Evolutionary conservation across 257 asterid genomes (phyloP).

Genomic region (Ophiorrhiza pumila): DNA sequence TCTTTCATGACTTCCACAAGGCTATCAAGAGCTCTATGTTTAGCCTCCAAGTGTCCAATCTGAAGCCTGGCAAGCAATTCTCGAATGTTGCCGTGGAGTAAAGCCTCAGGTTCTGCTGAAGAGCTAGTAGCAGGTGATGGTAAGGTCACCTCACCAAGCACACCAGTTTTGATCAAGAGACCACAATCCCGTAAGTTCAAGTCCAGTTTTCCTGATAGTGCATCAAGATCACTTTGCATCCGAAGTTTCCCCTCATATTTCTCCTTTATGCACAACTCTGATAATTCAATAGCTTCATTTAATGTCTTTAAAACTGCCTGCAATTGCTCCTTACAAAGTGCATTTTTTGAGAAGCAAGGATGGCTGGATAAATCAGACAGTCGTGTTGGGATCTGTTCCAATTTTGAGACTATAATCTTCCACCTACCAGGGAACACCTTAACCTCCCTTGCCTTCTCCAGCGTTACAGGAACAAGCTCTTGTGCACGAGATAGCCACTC

Average conservation of each 20-base stretch:
- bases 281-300: slow-evolving; percentile 49
- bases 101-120: slow-evolving; percentile 43
- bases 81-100: slow-evolving; percentile 39
- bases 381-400: slow-evolving; percentile 62
- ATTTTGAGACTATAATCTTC: slow-evolving; percentile 69
- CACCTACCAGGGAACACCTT: slow-evolving; percentile 71
- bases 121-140: slow-evolving; percentile 42
- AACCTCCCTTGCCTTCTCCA: slow-evolving; percentile 62
- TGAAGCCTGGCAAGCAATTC: slow-evolving; percentile 92
- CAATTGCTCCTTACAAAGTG: slow-evolving; percentile 83
- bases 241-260: slow-evolving; percentile 80
- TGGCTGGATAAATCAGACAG: slow-evolving; percentile 84
- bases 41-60: slow-evolving; percentile 86
- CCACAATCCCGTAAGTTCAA: slow-evolving; percentile 85
- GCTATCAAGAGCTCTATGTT: slow-evolving; percentile 73
- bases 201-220: slow-evolving; percentile 59
- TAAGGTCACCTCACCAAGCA: slow-evolving; percentile 74
- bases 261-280: slow-evolving; percentile 53
- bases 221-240: slow-evolving; percentile 92
- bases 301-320: slow-evolving; percentile 65
- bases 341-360: slow-evolving; percentile 80
- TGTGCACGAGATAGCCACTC: slow-evolving; percentile 74
- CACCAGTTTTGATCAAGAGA: slow-evolving; percentile 83
- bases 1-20: slow-evolving; percentile 74
- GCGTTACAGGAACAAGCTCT: slow-evolving; percentile 67